Base-by-base conservation (phyloP, 2,329 filamentous ascomycete genomes). In the Cladosporium sp. region DNA sequence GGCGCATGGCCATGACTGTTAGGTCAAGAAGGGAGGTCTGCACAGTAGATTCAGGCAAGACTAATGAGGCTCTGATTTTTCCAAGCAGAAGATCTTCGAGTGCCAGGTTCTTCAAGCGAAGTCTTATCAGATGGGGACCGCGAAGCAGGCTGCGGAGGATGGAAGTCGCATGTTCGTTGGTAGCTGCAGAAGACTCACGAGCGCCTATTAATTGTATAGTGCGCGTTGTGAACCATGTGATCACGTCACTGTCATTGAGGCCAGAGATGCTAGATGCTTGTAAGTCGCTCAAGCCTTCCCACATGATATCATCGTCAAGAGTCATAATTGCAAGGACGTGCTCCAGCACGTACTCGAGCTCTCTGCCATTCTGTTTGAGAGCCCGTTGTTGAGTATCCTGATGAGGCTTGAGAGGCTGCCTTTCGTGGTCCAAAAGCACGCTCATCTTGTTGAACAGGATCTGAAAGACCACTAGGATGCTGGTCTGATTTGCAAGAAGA, bases 271-370 rank as follows among this genome's bases (percentile, higher is more conserved):
- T 15, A 38, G 42, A 12, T 3, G 61, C 40, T 5, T 42, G 14
- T n/a, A 52, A 60, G 1, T 47, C 60, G 50, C 55, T 55, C 28
- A 71, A 34, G 40, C 65, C 66, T 50, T 65, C 60, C 65, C 67
- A 69, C 5, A 63, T 64, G 66, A 67, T 66, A 28, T 58, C 40
- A 43, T 57, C 63, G 17, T 85, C 84, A 73, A 84, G 86, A 25
- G 83, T 80, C 15, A 96, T 75, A 25, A 95, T 81, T 64, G 90
- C 88, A 5, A 86, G 86, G 1, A 96, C 72, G 2, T 88, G 88
- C 54, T 84, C 84, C 19, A 97, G 75, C 67, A 93, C 88, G 71
- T 96, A 82, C 61, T 89, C 88, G 7, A 92, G 79, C 64, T 95
- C 89, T 62, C 91, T 62, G 15, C 40, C 19, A 15, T 39, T 45